A percentile compares a stretch with the other conserved stretches of the same genome.
phyloP scores from a whole-genome alignment of 192 early-diverging fungal genomes.

The Spizellomyces punctatus region DNA sequence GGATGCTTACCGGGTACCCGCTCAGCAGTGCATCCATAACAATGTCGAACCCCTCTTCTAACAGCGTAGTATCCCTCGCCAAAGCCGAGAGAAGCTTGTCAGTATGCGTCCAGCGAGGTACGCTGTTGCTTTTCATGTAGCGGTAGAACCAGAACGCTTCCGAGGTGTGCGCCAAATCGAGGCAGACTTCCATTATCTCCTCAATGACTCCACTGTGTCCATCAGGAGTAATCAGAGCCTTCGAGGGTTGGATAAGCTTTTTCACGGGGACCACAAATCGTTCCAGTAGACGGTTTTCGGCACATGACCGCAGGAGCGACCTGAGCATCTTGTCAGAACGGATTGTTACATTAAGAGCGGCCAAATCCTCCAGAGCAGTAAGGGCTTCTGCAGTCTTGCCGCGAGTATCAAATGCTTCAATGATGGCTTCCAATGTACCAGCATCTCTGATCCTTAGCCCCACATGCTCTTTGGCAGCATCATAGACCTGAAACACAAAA shows the following conservation, averaged over 20 bases:
- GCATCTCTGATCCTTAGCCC: not conserved
- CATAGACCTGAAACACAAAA: not conserved
- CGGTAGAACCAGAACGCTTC: conserved; percentile 3
- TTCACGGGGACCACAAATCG: too few relatives aligned
- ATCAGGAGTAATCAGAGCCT: not conserved
- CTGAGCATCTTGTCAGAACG: too few relatives aligned
- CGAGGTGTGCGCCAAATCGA: not conserved
- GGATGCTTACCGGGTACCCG: not conserved
- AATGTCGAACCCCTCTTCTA: not conserved
- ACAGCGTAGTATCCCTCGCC: not conserved
- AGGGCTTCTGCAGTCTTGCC: not conserved
- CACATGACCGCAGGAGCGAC: too few relatives aligned
- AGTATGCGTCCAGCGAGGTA: not conserved
- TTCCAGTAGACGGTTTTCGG: too few relatives aligned
- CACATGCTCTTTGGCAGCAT: not conserved
- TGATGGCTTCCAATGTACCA: not conserved
- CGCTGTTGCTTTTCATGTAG: not conserved
- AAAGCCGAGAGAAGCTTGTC: not conserved
- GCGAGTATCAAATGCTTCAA: not conserved
- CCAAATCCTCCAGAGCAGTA: conserved; percentile 3
- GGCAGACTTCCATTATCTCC: not conserved
- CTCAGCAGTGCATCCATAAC: not conserved
- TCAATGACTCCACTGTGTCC: not conserved
- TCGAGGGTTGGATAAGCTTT: too few relatives aligned
- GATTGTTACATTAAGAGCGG: not conserved